Conservation (phyloP, 768 basidiomycete species). For the Auriscalpium orientale region DNA sequence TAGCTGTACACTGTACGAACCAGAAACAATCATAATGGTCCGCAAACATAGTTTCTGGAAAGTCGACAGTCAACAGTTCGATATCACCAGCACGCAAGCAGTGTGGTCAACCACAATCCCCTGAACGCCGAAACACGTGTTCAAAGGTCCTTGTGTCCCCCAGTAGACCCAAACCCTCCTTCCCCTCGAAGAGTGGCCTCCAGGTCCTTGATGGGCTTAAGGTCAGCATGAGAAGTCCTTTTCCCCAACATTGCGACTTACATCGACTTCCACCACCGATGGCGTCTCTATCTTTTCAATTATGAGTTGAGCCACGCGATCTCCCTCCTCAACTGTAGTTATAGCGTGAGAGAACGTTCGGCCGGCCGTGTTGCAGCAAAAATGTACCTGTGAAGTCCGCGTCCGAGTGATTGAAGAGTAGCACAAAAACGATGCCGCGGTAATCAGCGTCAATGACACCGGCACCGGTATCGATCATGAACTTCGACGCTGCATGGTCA, state of each 20-base stretch:
- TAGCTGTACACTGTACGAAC: not conserved
- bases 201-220: slow-evolving; percentile 47
- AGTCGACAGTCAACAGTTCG: too few species aligned
- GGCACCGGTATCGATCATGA: slow-evolving; percentile 96
- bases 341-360: too few species aligned
- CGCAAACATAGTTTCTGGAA: too few species aligned
- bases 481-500: slow-evolving; percentile 70
- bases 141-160: slow-evolving; percentile 59
- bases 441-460: slow-evolving; percentile 98
- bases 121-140: too few species aligned
- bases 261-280: slow-evolving; percentile 78
- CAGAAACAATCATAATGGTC: not conserved
- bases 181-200: slow-evolving; percentile 79
- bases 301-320: slow-evolving; percentile 94
- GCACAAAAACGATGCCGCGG: slow-evolving; percentile 81
- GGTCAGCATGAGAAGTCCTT: not conserved
- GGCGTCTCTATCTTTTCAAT: slow-evolving; percentile 87
- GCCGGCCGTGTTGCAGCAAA: not conserved
- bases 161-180: slow-evolving; percentile 93
- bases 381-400: slow-evolving; percentile 73
- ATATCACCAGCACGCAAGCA: too few species aligned
- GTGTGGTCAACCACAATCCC: too few species aligned
- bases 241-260: slow-evolving; percentile 27
- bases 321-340: slow-evolving; percentile 74
- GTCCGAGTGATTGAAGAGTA: slow-evolving; percentile 90